These are phyloP conservation scores for Citrus inodora DNA, from an alignment of 345 rosid species.

Conservation along the genomic window DNA sequence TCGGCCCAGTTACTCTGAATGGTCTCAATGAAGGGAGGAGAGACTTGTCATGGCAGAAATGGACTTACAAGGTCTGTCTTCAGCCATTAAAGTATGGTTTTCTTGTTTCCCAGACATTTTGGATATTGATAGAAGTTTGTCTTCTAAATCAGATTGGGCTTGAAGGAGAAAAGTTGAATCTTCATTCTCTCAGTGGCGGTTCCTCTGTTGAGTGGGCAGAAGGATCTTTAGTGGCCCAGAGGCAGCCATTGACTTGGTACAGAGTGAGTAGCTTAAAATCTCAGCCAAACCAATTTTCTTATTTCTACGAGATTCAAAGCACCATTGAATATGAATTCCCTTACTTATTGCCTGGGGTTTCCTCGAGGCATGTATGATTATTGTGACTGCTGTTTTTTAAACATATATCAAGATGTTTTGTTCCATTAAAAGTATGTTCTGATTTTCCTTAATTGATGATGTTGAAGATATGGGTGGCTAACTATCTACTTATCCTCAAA, in stretches of 20 bases:
- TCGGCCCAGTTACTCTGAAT: conserved; percentile 79
- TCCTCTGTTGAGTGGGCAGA: conserved; percentile 87
- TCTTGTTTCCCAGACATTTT: background rate
- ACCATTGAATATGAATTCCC: background rate
- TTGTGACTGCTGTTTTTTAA: background rate
- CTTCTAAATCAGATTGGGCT: conserved; percentile 69
- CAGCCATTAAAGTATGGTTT: background rate
- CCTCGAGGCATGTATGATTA: background rate
- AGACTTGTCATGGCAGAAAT: conserved; percentile 95
- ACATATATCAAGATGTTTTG: background rate
- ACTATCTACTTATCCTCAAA: background rate
- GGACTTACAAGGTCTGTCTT: conserved; percentile 84
- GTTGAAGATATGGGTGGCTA: background rate
- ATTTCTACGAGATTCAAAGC: background rate
- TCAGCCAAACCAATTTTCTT: background rate
- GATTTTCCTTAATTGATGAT: background rate
- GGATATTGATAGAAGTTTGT: conserved; percentile 1
- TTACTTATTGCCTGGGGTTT: background rate
- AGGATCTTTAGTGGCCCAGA: conserved; percentile 70
- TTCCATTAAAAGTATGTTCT: background rate
- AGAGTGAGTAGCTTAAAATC: conserved; percentile 46
- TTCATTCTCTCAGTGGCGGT: conserved; percentile 86
- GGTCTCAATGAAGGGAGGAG: conserved; percentile 79
- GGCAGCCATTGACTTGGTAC: conserved; percentile 93
- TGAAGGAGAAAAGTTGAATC: conserved; percentile 84